Evolutionary conservation across 2,329 filamentous ascomycete species (phyloP).

Genomic region (Aspergillus viridinutans): DNA sequence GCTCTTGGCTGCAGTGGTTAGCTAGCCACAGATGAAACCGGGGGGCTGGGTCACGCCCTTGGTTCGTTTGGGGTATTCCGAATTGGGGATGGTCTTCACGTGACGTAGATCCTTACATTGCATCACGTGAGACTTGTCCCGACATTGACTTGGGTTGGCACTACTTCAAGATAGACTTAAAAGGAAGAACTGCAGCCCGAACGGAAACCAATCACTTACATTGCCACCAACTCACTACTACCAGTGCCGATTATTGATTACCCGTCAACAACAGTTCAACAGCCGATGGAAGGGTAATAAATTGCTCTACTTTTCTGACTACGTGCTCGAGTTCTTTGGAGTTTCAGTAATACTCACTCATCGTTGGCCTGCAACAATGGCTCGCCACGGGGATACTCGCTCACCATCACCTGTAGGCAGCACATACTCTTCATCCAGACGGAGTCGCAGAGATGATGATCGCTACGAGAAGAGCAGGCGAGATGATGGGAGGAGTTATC

Average conservation of each 20-base stretch:
- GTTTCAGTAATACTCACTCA: conserved; percentile 46
- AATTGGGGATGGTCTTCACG: conserved; percentile 17
- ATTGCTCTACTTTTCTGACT: conserved; percentile 14
- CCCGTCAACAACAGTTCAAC: conserved; percentile 2
- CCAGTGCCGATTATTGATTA: neutral
- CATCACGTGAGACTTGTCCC: conserved; percentile 16
- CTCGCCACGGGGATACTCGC: conserved; percentile 62
- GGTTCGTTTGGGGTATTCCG: conserved; percentile 23
- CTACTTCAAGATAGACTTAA: neutral
- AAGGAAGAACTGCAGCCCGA: neutral
- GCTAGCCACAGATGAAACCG: conserved; percentile 25
- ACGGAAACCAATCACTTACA: neutral
- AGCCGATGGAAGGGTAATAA: conserved; percentile 23
- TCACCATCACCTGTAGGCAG: conserved; percentile 94
- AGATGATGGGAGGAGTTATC: conserved; percentile 47
- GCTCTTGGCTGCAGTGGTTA: conserved; percentile 6
- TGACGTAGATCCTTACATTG: no score
- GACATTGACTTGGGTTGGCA: neutral
- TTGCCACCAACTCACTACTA: neutral
- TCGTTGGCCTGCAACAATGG: conserved; percentile 55
- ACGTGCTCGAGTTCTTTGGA: conserved; percentile 26
- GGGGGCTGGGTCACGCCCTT: conserved; percentile 23
- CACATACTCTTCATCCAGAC: conserved; percentile 68
- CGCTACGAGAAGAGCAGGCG: conserved; percentile 49
- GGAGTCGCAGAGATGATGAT: conserved; percentile 52